Percentiles rank a stretch among this genome's conserved stretches.
Evolutionary conservation across 352 stramenopile genomes (phyloP).

Genomic region (Phytophthora brassicae): DNA sequence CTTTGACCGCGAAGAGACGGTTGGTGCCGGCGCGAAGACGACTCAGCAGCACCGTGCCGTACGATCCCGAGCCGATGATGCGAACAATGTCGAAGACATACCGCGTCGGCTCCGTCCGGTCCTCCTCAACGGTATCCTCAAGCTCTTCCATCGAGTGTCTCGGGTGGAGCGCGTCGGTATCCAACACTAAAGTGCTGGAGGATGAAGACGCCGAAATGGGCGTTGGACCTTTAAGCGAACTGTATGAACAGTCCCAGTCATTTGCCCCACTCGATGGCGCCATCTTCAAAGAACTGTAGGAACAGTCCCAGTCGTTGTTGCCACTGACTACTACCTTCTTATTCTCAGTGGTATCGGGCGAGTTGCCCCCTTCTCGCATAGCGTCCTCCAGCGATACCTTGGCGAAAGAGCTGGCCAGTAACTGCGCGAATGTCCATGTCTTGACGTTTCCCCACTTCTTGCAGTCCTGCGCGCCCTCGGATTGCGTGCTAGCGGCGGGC

Average conservation of each 20-base stretch:
- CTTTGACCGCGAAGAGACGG: conserved; percentile 69
- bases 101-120: conserved; percentile 26
- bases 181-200: conserved; percentile 46
- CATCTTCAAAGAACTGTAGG: conserved; percentile 35
- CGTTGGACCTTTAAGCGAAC: conserved; percentile 11
- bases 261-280: conserved; percentile 15
- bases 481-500: conserved; percentile 8
- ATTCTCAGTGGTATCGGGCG: not conserved
- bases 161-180: conserved; percentile 32
- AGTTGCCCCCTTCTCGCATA: conserved; percentile 20
- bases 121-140: conserved; percentile 31
- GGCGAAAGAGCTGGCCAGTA: conserved; percentile 66
- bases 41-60: conserved; percentile 73
- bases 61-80: conserved; percentile 77
- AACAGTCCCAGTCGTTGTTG: conserved; percentile 50
- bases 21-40: conserved; percentile 43
- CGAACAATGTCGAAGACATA: conserved; percentile 71
- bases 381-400: conserved; percentile 53
- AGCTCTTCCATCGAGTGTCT: conserved; percentile 34
- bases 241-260: conserved; percentile 49
- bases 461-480: conserved; percentile 18
- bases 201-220: conserved; percentile 55
- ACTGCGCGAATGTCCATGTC: conserved; percentile 74
- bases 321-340: conserved; percentile 13
- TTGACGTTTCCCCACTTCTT: conserved; percentile 69